Base-by-base conservation (phyloP, 1,139 yeast species). In the Zygoascus sp. region DNA sequence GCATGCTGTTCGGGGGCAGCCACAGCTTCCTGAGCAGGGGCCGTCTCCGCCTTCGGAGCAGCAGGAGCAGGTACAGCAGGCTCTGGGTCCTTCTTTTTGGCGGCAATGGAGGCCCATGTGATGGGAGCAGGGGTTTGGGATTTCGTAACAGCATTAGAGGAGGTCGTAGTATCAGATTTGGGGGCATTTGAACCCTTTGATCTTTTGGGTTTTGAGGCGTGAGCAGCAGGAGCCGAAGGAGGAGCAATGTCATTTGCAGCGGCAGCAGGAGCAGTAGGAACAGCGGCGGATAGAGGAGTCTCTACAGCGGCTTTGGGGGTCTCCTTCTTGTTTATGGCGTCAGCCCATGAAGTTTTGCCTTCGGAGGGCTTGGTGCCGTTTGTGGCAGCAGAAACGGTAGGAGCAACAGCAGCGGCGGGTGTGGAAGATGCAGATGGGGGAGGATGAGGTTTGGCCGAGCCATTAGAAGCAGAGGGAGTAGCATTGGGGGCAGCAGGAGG, bases 21-120 rank as follows among this genome's bases (percentile, higher is more conserved):
- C 67, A 32, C n/a, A 10, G 28, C 9, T 7, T 32, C 45, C 40
- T 44, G 48, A 40, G 17, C 38, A 27, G 40, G 42, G 9, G 23
- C 40, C 7, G 36, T 36, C 30, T 32, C 32, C 21, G 20, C 22
- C 39, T 23, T 25, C 5, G 38, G 38, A 23, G 45, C 42, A 40
- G 48, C 23, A 44, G 45, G 38, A 8, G 53, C 51, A 23, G 57
- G 53, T 22, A 52, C 52, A 23, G 52, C 50, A 10, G 58, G 44
- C 11, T 48, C 45, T 13, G 50, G 51, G 28, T 42, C 52, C 11
- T 48, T 58, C 51, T 55, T 57, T 35, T 64, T 58, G 25, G 66
- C 63, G 30, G 71, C 72, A 47, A 68, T 59, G 7, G 72, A 70
- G 17, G 73, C 73, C 73, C 73, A 68, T 15, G 72, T 64, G 57